Conservation (phyloP, 202 grass and related monocot genomes). For the Panicum virgatum region DNA sequence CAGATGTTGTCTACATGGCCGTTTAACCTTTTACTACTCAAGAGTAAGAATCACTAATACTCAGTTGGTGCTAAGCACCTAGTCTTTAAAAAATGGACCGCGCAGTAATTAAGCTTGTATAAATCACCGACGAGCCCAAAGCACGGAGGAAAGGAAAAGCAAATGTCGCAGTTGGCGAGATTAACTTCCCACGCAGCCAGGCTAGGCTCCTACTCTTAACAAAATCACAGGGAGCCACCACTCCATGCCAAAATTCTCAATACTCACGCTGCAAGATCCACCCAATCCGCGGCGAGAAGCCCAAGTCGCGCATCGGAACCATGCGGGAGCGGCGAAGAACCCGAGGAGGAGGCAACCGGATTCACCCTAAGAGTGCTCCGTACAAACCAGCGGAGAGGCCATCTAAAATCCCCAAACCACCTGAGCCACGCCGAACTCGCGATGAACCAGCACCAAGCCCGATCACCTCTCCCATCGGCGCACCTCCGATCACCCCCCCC, state of each 20-base stretch:
- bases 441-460: background rate
- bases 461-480: background rate
- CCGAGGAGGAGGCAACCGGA: constrained; percentile 1
- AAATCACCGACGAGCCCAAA: background rate
- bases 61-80: background rate
- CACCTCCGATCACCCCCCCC: background rate
- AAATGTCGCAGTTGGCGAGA: background rate
- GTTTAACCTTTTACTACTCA: background rate
- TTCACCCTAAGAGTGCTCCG: background rate
- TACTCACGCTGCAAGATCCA: background rate
- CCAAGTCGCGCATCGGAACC: background rate
- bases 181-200: background rate
- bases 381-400: background rate
- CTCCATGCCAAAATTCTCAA: background rate
- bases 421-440: background rate
- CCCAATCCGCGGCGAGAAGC: constrained; percentile 10
- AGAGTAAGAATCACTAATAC: background rate
- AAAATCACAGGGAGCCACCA: background rate
- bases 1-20: background rate
- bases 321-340: background rate
- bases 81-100: constrained; percentile 16
- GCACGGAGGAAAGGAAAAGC: constrained; percentile 11
- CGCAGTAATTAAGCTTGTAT: constrained; percentile 14
- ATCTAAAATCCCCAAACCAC: constrained; percentile 4
- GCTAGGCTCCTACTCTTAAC: background rate